Conservation (phyloP, 2,329 filamentous ascomycete species). For the Aspergillus viridinutans region DNA sequence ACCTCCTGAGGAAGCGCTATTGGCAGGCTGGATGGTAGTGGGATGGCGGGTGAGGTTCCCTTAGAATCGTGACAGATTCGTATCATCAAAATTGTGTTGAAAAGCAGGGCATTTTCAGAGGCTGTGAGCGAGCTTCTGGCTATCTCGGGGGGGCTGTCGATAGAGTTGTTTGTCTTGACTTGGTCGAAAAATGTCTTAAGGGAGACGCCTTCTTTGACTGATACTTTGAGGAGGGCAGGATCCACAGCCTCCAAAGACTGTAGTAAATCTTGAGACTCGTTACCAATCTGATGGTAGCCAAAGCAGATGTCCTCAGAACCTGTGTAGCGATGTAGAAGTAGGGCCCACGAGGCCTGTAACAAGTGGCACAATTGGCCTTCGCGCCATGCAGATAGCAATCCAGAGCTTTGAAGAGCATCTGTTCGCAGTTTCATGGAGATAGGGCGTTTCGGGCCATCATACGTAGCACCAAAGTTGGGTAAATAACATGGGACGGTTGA, state of each 20-base stretch:
- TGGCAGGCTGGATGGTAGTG: conserved; percentile 23
- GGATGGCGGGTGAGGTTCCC: conserved; percentile 9
- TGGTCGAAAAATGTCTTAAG: conserved; percentile 26
- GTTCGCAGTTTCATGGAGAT: conserved; percentile 33
- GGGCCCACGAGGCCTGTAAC: conserved; percentile 44
- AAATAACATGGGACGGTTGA: conserved; percentile 30
- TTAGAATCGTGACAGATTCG: conserved; percentile 26
- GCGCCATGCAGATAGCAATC: conserved; percentile 29
- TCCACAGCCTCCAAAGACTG: conserved; percentile 11
- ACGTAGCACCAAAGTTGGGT: conserved; percentile 29
- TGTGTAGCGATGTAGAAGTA: conserved; percentile 45
- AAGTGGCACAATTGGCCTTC: conserved; percentile 22
- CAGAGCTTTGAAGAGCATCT: conserved; percentile 24
- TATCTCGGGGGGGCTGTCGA: conserved; percentile 7
- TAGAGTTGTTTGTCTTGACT: conserved; percentile 11
- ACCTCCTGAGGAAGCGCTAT: conserved; percentile 33
- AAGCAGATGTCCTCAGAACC: conserved; percentile 47
- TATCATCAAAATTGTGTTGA: conserved; percentile 36
- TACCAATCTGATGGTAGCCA: conserved; percentile 35
- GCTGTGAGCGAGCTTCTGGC: conserved; percentile 3
- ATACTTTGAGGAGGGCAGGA: conserved; percentile 22
- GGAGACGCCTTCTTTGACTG: conserved; percentile 27
- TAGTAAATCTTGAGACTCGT: conserved; percentile 10
- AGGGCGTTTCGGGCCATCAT: conserved; percentile 29
- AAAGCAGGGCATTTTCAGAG: conserved; percentile 23